phyloP scores from a whole-genome alignment of 768 basidiomycete genomes.

The Udeniomyces megalosporus region DNA sequence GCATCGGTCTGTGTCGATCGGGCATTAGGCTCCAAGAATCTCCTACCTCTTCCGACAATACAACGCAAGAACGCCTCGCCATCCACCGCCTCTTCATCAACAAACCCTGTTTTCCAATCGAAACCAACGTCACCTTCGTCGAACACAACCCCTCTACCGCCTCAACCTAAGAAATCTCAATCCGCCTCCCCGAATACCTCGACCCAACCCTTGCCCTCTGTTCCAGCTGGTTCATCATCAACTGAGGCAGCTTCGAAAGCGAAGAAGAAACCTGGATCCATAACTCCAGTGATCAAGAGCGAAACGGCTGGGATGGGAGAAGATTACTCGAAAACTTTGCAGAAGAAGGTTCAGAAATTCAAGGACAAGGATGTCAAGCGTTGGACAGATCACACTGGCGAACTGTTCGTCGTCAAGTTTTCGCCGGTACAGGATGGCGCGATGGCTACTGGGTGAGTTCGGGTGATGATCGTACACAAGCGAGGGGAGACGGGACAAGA shows the following conservation, averaged over 20 bases:
- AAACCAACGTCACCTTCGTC: neutral
- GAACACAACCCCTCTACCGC: neutral
- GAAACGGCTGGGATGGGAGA: neutral
- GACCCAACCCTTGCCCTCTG: neutral
- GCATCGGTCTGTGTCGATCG: too few relatives aligned
- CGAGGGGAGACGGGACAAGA: too few relatives aligned
- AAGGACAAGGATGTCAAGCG: neutral
- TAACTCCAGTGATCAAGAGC: neutral
- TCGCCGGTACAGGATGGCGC: slow-evolving; percentile 1
- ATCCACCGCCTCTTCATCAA: neutral
- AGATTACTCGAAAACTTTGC: slow-evolving; percentile 1
- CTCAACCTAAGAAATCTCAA: neutral
- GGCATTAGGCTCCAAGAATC: too few relatives aligned
- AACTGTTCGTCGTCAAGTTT: slow-evolving; percentile 15
- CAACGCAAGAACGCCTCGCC: neutral
- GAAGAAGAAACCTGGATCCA: neutral
- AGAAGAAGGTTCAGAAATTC: neutral
- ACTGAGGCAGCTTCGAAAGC: neutral
- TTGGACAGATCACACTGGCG: slow-evolving; percentile 6
- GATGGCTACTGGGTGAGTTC: slow-evolving; percentile 5
- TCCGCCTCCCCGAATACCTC: neutral
- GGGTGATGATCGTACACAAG: too few relatives aligned
- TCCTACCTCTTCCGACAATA: neutral
- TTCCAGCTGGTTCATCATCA: neutral
- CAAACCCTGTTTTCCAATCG: neutral